These are phyloP conservation scores for Eucalyptus curtisii DNA, from an alignment of 345 rosid genomes.

Conservation along the genomic window DNA sequence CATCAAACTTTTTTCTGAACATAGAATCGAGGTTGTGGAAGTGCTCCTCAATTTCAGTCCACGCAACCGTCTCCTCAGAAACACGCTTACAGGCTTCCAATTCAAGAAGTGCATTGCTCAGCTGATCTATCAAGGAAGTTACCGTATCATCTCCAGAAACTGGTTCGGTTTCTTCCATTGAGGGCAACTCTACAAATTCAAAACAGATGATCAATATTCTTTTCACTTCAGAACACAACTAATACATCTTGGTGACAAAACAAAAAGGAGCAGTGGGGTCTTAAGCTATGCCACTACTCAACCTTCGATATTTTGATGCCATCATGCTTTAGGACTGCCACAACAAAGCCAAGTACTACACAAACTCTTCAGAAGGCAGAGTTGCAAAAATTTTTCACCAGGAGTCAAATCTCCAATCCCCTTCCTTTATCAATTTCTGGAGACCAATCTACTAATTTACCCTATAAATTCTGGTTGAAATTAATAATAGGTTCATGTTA, in stretches of 20 bases:
- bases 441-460: neutral
- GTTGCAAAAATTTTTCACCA: neutral
- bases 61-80: slow-evolving; percentile 15
- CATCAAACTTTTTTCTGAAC: slow-evolving; percentile 24
- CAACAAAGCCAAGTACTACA: neutral
- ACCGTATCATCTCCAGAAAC: slow-evolving; percentile 4
- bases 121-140: slow-evolving; percentile 25
- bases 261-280: neutral
- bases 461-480: neutral
- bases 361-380: neutral
- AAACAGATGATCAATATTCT: neutral
- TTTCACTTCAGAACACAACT: neutral
- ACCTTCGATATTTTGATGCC: neutral
- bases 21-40: slow-evolving; percentile 21
- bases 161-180: slow-evolving; percentile 12
- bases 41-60: slow-evolving; percentile 42
- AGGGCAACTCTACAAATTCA: neutral
- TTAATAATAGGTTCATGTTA: neutral
- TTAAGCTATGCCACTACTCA: neutral
- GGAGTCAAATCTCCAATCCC: neutral
- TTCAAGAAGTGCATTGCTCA: slow-evolving; percentile 21
- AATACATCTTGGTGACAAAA: neutral
- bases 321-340: neutral
- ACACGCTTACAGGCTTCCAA: slow-evolving; percentile 22
- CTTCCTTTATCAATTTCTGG: neutral